Percentiles rank a stretch among this genome's conserved stretches.
Conservation (phyloP, 225 moss, liverwort and hornwort species). For the Sphagnum tenellum region DNA sequence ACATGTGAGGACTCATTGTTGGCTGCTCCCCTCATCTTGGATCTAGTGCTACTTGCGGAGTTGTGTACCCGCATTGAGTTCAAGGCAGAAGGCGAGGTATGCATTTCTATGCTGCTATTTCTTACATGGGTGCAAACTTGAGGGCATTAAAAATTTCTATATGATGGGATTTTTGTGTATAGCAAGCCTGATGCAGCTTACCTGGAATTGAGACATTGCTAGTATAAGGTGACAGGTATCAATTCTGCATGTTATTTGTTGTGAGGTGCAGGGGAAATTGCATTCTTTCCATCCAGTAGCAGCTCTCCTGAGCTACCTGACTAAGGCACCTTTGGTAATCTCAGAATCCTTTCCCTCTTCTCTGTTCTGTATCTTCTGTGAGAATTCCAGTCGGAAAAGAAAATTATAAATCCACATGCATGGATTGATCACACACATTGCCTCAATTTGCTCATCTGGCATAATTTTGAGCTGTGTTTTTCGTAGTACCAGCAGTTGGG, state of each 20-base stretch:
- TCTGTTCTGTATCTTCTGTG: neutral
- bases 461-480: neutral
- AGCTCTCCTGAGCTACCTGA: constrained; percentile 70
- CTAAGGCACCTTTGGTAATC: constrained; percentile 80
- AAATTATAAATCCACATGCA: too few species aligned
- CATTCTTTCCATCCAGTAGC: constrained; percentile 94
- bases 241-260: neutral
- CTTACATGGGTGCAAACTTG: neutral
- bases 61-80: constrained; percentile 74
- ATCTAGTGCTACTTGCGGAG: constrained; percentile 84
- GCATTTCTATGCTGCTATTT: neutral
- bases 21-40: constrained; percentile 85
- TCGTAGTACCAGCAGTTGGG: neutral
- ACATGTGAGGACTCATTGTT: constrained; percentile 91
- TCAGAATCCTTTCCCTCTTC: neutral
- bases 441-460: too few species aligned
- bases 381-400: too few species aligned
- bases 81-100: constrained; percentile 82
- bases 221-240: too few species aligned
- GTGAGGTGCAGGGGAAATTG: constrained; percentile 52
- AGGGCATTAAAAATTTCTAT: neutral
- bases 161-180: neutral
- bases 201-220: too few species aligned
- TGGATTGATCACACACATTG: too few species aligned
- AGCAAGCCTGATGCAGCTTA: too few species aligned